Percentiles rank a stretch among this genome's conserved stretches.
Conservation (phyloP, 2,329 filamentous ascomycete genomes). For the Trichophyton schoenleinii region DNA sequence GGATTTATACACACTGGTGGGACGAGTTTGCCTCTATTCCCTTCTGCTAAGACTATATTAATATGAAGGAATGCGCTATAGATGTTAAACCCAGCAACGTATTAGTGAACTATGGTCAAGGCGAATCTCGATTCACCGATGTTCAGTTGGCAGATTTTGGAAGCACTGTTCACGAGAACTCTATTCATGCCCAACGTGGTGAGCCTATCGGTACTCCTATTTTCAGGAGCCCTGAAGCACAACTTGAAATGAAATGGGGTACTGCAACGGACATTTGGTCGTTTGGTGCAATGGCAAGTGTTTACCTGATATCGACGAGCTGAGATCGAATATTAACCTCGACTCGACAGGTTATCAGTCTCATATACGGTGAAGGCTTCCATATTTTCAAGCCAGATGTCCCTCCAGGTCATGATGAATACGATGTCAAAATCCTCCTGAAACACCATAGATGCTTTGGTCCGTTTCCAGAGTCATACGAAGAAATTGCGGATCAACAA, state of each 20-base stretch:
- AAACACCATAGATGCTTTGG: slow-evolving; percentile 8
- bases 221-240: slow-evolving; percentile 14
- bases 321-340: background rate
- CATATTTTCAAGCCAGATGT: slow-evolving; percentile 9
- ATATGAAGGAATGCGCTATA: background rate
- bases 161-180: slow-evolving; percentile 11
- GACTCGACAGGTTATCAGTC: slow-evolving; percentile 5
- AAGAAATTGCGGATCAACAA: slow-evolving; percentile 12
- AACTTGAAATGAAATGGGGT: slow-evolving; percentile 15
- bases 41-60: too few relatives aligned
- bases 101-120: slow-evolving; percentile 14
- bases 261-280: slow-evolving; percentile 20
- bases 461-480: slow-evolving; percentile 11
- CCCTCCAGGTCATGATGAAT: slow-evolving; percentile 7
- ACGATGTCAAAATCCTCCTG: slow-evolving; percentile 8
- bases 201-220: slow-evolving; percentile 14
- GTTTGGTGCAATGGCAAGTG: slow-evolving; percentile 15
- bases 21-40: background rate
- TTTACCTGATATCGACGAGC: background rate
- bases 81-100: slow-evolving; percentile 17
- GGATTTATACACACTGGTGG: slow-evolving; percentile 16
- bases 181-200: slow-evolving; percentile 8
- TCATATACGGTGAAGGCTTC: slow-evolving; percentile 8
- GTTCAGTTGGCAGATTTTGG: slow-evolving; percentile 16
- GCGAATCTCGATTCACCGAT: slow-evolving; percentile 10